Percentiles rank a stretch among this genome's conserved stretches.
These are phyloP conservation scores for Chenopodium suecicum DNA, from an alignment of 148 eudicot genomes.

Conservation along the genomic window DNA sequence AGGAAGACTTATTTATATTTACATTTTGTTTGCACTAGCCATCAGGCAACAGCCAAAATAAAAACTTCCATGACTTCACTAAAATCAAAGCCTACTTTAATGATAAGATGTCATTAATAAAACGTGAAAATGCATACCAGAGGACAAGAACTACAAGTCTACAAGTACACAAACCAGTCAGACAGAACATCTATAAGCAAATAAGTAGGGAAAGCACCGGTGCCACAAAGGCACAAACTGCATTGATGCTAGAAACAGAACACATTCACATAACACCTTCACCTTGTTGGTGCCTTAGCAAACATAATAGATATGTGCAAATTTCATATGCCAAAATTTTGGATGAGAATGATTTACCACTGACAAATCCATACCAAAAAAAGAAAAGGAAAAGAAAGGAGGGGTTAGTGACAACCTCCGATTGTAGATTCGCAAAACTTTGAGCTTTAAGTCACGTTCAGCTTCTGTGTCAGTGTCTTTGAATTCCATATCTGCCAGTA, in stretches of 20 bases:
- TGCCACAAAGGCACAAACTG: neutral
- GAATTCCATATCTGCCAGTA: slow-evolving; percentile 91
- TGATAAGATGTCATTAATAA: neutral
- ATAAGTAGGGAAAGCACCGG: neutral
- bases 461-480: slow-evolving; percentile 78
- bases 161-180: neutral
- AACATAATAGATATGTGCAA: too few relatives aligned
- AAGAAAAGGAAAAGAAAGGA: neutral
- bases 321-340: neutral
- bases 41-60: neutral
- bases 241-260: neutral
- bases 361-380: neutral
- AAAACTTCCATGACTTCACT: neutral
- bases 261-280: neutral
- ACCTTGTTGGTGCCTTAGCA: neutral
- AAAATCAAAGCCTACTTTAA: neutral
- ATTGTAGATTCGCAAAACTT: slow-evolving; percentile 66
- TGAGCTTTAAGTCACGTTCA: slow-evolving; percentile 73
- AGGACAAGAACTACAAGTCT: neutral
- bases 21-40: neutral
- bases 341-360: neutral
- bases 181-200: slow-evolving; percentile 3
- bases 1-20: neutral
- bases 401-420: slow-evolving; percentile 40
- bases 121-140: neutral